Base-by-base conservation (phyloP, 371 early-diverging fungal genomes). In the Mortierella sp. region DNA sequence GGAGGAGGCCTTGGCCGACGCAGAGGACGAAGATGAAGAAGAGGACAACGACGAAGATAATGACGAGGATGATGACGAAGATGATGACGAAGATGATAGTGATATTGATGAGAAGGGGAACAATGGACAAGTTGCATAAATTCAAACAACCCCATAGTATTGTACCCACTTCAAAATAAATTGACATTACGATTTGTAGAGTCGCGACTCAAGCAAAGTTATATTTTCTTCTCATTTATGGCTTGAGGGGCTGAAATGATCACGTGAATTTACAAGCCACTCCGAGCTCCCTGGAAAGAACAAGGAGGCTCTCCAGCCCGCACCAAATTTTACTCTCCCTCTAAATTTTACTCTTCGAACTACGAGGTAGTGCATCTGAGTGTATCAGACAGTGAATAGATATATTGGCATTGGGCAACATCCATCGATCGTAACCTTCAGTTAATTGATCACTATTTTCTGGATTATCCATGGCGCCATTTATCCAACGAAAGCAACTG, bases 261-360 rank as follows among this genome's bases (percentile, higher is more conserved):
- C 15, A 68, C 23, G 53, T 61, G 53, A 29, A 2, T 53, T 5
- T 15, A 13, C 31, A 64, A 63, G 66, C 66, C 66, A 47, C 64
- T 32, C 5, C n/a, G 2, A 15, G 5, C 28, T 28, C 19, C 40
- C 23, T 4, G 23, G 23, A 59, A 53, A 45, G 34, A 51, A 49
- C 32, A 42, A 59, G 45, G 34, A 31, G 51, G 28, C 61, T n/a
- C 34, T 47, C 60, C n/a, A 42, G 29, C 29, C 40, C 19, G 59
- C 42, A 51, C 22, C 40, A 15, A 26, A 9, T 35, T 54, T 61
- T 68, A 66, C 29, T 61, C 72, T 53, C 53, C 66, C 72, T 72
- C 72, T 72, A 49, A 60, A 68, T 66, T 53, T 72, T 72, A 72
- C 72, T 72, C 70, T 65, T 71, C 72, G 68, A 60, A 67, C 66